Conservation (phyloP, 805 yeast genomes). For the Suhomyces sp. region DNA sequence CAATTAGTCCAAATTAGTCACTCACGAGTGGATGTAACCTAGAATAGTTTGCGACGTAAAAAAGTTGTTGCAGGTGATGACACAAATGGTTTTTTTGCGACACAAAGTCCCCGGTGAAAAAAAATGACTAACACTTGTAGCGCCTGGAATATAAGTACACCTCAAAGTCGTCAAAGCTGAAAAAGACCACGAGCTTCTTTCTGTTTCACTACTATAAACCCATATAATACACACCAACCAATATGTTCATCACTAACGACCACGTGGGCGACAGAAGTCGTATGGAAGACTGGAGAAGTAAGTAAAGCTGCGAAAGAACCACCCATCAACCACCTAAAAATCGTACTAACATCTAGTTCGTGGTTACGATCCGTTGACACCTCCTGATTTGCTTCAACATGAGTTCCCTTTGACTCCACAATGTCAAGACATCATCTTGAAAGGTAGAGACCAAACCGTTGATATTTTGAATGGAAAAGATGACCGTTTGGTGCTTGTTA, state of each 20-base stretch:
- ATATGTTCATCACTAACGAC: conserved; percentile 82
- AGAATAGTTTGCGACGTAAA: no score
- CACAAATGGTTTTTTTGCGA: no score
- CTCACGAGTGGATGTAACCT: no score
- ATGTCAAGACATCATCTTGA: conserved; percentile 61
- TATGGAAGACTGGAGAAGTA: conserved; percentile 53
- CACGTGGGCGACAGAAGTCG: conserved; percentile 81
- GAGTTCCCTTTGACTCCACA: conserved; percentile 69
- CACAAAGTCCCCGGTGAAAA: no score
- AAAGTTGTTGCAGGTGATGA: no score
- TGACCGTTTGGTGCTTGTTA: conserved; percentile 83
- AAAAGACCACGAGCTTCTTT: no score
- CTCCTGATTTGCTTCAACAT: conserved; percentile 89
- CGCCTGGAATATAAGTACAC: no score
- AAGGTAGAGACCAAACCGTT: conserved; percentile 75
- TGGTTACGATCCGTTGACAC: conserved; percentile 94
- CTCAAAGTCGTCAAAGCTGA: no score
- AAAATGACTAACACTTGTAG: no score
- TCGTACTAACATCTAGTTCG: conserved; percentile 34
- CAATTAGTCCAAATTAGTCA: no score
- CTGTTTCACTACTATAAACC: no score
- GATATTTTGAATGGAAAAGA: conserved; percentile 76
- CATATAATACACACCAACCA: background rate
- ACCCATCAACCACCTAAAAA: background rate
- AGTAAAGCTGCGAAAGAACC: conserved; percentile 17